Evolutionary conservation across 352 stramenopile species (phyloP).

Genomic region (Achlya hypogyna): DNA sequence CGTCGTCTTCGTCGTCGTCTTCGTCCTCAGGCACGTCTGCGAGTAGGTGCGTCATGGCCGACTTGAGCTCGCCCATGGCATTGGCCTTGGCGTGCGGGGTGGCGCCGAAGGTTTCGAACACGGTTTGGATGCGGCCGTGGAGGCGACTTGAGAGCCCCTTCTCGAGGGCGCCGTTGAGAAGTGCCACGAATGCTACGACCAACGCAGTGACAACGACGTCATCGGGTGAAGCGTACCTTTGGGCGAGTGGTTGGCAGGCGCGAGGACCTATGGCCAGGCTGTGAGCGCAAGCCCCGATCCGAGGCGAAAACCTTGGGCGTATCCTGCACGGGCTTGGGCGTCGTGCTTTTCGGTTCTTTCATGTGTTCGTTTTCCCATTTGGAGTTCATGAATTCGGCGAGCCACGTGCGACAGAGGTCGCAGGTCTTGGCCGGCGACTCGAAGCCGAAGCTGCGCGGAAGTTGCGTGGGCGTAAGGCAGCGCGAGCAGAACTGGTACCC

Average conservation of each 20-base stretch:
- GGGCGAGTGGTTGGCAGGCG: background rate
- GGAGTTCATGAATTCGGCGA: constrained; percentile 6
- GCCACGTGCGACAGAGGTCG: background rate
- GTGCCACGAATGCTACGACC: background rate
- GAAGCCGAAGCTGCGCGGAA: constrained; percentile 2
- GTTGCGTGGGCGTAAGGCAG: background rate
- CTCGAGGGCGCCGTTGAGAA: background rate
- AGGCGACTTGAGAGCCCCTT: background rate
- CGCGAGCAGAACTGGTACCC: background rate
- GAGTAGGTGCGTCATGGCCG: background rate
- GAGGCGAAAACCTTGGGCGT: background rate
- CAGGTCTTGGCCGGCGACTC: constrained; percentile 4
- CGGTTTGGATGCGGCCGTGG: background rate
- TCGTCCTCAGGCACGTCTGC: background rate
- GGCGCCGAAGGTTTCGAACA: background rate
- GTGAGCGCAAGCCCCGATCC: background rate
- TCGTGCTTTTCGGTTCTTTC: background rate
- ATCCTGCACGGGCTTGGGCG: background rate
- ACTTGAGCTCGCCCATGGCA: background rate
- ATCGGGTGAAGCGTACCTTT: background rate
- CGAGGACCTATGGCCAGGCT: background rate
- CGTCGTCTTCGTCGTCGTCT: background rate
- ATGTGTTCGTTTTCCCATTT: constrained; percentile 3
- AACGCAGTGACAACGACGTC: background rate
- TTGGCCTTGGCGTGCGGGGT: background rate